Conservation (phyloP, 305 asterid species). For the Euphrasia arctica region DNA sequence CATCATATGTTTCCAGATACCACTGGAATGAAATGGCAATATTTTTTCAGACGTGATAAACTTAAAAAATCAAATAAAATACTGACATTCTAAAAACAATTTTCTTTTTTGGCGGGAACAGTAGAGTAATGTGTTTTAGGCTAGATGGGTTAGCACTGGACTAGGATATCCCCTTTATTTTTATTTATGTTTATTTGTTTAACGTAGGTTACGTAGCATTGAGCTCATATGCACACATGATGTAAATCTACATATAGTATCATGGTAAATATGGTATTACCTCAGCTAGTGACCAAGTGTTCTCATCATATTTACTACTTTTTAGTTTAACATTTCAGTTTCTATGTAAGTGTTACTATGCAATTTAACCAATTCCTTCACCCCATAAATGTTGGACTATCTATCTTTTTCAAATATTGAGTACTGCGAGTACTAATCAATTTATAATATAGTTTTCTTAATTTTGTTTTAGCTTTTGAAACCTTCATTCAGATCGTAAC, state of each 20-base stretch:
- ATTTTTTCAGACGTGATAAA: slow-evolving; percentile 15
- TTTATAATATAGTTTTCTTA: slow-evolving; percentile 1
- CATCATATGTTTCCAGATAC: slow-evolving; percentile 17
- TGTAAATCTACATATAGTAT: neutral
- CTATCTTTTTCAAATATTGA: neutral
- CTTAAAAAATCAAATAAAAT: slow-evolving; percentile 9
- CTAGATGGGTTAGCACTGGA: neutral
- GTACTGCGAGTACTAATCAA: neutral
- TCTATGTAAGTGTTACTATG: slow-evolving; percentile 2
- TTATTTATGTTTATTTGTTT: too few species aligned
- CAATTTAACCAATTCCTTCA: neutral
- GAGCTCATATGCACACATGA: slow-evolving; percentile 10
- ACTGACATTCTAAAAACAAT: slow-evolving; percentile 11
- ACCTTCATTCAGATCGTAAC: slow-evolving; percentile 4
- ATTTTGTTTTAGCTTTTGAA: slow-evolving; percentile 11
- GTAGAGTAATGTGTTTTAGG: slow-evolving; percentile 5
- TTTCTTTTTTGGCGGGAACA: neutral
- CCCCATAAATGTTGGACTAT: slow-evolving; percentile 1
- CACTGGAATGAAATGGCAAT: slow-evolving; percentile 8
- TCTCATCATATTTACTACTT: neutral
- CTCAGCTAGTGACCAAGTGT: neutral
- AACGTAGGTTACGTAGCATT: neutral
- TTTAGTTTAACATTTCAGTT: slow-evolving; percentile 1
- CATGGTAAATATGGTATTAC: slow-evolving; percentile 1
- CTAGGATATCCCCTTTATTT: slow-evolving; percentile 13